Evolutionary conservation across 192 early-diverging fungal species (phyloP), one percentile per base, ranked within the genome.

Genomic region (Gryganskiella cystojenkinii): DNA sequence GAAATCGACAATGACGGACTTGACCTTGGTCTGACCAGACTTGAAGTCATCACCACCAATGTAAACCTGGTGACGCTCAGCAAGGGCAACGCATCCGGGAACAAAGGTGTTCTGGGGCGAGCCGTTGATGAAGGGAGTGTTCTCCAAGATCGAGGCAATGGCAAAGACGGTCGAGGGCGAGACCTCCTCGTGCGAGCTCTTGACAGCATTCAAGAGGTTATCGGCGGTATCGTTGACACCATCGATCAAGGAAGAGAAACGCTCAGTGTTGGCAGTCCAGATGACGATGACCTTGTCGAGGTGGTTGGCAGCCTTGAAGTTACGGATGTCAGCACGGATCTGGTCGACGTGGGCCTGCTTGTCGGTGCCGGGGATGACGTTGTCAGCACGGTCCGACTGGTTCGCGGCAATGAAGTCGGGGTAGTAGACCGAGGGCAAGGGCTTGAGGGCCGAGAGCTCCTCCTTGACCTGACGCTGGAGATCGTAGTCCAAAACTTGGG

Each of bases 31-130:
- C 81, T 99, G 98, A 43, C 98, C 98, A 70, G 93, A 95, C 90
- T 99, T 99, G 93, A 99, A 99, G 87, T 99, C 98, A 80, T 99
- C 98, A 78, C 98, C 98, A 67, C 95, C 98, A 73, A 99, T 93
- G 82, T 95, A 96, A 56, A 93, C 91, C 67, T 85, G 86, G 73
- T 98, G 82, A 56, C 90, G 92, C 81, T 95, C 92, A 58, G 98
- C 96, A 28, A 98, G 88, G 67, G 91, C 90, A 28, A 99, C 88
- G 45, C 89, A 88, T 68, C 98, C 98, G 9, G 98, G 98, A 52
- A 99, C 98, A 83, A 99, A 97, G 65, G 98, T 98, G 92, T 99
- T 99, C 85, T 99, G 98, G 53, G 98, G 98, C 31, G 94, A 95
- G 25, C 98, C 98, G 87, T 99, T 99, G 88, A 99, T 92, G 84